A percentile compares a stretch with the other conserved stretches of the same genome.
These are phyloP conservation scores for Pythium utonaiense DNA, from an alignment of 352 stramenopile genomes.

Conservation along the genomic window DNA sequence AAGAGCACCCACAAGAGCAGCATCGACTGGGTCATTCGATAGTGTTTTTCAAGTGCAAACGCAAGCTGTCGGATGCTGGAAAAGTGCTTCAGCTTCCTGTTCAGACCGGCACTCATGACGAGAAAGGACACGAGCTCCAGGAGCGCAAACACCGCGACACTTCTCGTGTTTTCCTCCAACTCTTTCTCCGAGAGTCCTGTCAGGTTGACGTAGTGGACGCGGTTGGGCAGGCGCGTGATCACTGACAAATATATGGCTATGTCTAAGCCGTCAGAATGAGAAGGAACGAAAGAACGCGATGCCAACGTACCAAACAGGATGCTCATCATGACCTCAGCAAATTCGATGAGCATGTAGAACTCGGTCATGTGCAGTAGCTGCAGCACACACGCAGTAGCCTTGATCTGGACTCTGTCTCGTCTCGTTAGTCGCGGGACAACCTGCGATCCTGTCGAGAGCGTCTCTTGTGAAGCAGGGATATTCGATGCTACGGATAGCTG, in stretches of 20 bases:
- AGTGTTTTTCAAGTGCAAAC: slow-evolving; percentile 32
- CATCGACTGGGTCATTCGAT: slow-evolving; percentile 12
- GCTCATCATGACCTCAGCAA: slow-evolving; percentile 24
- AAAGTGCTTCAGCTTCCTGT: background rate
- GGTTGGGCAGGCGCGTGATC: slow-evolving; percentile 1
- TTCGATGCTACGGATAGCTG: no score
- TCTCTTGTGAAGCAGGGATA: no score
- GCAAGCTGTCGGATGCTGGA: slow-evolving; percentile 19
- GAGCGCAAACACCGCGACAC: background rate
- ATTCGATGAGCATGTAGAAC: slow-evolving; percentile 20
- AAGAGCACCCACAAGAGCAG: slow-evolving; percentile 20
- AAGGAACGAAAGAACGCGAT: no score
- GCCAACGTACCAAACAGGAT: slow-evolving; percentile 11
- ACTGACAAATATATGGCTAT: background rate
- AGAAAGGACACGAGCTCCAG: slow-evolving; percentile 3
- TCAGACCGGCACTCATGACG: background rate
- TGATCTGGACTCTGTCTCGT: background rate
- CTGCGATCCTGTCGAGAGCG: background rate
- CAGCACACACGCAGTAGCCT: background rate
- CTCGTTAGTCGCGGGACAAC: background rate
- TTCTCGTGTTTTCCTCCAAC: background rate
- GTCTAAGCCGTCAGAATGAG: no score
- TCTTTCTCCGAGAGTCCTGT: slow-evolving; percentile 1
- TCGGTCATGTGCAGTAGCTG: slow-evolving; percentile 15
- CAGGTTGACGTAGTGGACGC: slow-evolving; percentile 7